Conservation (phyloP, 306 rosid genomes). For the Prinsepia uniflora region DNA sequence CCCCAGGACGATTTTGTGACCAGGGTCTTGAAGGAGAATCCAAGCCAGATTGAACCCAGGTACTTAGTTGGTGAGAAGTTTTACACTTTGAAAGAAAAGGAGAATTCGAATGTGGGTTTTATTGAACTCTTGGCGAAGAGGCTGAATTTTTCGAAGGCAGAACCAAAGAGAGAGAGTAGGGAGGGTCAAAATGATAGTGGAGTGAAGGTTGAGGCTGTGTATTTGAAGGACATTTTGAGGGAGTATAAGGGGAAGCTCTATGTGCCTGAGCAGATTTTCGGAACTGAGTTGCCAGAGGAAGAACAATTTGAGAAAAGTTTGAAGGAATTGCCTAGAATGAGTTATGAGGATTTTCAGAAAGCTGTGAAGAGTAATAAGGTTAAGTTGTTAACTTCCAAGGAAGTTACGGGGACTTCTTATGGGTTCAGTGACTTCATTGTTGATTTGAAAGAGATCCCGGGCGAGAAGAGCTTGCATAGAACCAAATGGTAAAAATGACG, state of each 20-base stretch:
- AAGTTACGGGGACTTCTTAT: slow-evolving; percentile 24
- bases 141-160: slow-evolving; percentile 35
- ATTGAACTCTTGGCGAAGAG: slow-evolving; percentile 39
- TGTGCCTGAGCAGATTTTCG: slow-evolving; percentile 90
- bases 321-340: slow-evolving; percentile 63
- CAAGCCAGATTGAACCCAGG: slow-evolving; percentile 88
- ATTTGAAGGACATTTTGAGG: slow-evolving; percentile 74
- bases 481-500: slow-evolving; percentile 63
- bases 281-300: slow-evolving; percentile 58
- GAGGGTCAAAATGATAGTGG: slow-evolving; percentile 35
- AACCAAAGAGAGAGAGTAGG: slow-evolving; percentile 27
- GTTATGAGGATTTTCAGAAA: slow-evolving; percentile 62
- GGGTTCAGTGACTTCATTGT: slow-evolving; percentile 54
- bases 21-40: slow-evolving; percentile 82
- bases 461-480: slow-evolving; percentile 81
- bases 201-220: slow-evolving; percentile 47
- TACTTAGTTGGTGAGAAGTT: slow-evolving; percentile 62
- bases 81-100: slow-evolving; percentile 58
- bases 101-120: slow-evolving; percentile 38
- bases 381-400: slow-evolving; percentile 65
- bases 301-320: slow-evolving; percentile 54
- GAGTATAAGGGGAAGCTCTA: slow-evolving; percentile 88
- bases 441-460: slow-evolving; percentile 80
- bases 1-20: slow-evolving; percentile 61
- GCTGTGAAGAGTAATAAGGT: slow-evolving; percentile 61